A percentile compares a stretch with the other conserved stretches of the same genome.
These are phyloP conservation scores for Sporothrix humicola DNA, from an alignment of 2,329 filamentous ascomycete species.

Conservation along the genomic window DNA sequence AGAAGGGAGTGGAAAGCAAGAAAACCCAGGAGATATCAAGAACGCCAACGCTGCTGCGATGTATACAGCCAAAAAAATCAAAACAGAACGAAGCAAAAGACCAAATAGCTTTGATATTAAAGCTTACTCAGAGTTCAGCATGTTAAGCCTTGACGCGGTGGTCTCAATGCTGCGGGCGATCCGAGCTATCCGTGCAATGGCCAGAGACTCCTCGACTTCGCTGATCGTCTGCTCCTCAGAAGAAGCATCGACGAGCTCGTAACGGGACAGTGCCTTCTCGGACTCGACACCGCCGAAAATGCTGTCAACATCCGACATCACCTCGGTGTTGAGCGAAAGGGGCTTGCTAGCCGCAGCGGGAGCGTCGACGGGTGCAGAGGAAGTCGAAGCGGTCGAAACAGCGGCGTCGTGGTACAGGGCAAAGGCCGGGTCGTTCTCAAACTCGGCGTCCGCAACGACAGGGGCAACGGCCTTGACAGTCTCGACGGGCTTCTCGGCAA, in stretches of 20 bases:
- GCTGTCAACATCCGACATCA: conserved; percentile 47
- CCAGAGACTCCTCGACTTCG: conserved; percentile 51
- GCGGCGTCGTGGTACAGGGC: conserved; percentile 61
- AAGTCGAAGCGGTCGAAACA: conserved; percentile 41
- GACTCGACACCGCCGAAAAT: conserved; percentile 62
- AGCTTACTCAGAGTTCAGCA: conserved; percentile 44
- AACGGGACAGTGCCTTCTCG: conserved; percentile 68
- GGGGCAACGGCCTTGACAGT: conserved; percentile 40
- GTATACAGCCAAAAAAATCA: background rate
- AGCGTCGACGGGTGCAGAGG: conserved; percentile 40
- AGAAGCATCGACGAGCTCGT: conserved; percentile 67
- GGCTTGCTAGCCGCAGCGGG: conserved; percentile 41
- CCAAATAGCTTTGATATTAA: background rate
- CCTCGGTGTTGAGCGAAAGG: conserved; percentile 52
- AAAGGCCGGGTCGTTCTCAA: conserved; percentile 67
- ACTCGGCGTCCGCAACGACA: conserved; percentile 59
- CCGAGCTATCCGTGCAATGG: conserved; percentile 58
- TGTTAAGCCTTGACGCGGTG: conserved; percentile 48
- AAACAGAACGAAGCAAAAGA: background rate
- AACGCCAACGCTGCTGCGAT: conserved; percentile 21
- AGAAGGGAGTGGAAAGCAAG: background rate
- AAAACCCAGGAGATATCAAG: background rate
- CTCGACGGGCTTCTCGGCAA: conserved; percentile 46
- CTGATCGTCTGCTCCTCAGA: conserved; percentile 54
- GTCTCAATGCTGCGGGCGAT: conserved; percentile 52